Percentiles rank a stretch among this genome's conserved stretches.
Evolutionary conservation across 2,329 filamentous ascomycete genomes (phyloP).

Genomic region (Claviceps paspali): DNA sequence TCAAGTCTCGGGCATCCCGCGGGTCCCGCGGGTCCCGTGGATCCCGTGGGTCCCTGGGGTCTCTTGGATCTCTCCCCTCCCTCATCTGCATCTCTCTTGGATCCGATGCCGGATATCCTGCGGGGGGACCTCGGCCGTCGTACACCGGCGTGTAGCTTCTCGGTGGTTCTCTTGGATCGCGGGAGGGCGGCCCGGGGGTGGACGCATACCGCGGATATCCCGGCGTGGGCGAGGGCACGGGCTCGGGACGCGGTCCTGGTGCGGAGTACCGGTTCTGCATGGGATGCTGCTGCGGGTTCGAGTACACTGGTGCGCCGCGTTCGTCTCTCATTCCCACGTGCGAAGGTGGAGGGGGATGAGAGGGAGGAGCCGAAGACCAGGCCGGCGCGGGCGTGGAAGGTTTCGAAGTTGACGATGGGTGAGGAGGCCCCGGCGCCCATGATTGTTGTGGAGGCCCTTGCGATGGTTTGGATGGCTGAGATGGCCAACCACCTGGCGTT

Average conservation of each 20-base stretch:
- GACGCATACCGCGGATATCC: conserved; percentile 29
- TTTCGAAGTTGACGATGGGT: conserved; percentile 15
- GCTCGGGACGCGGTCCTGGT: conserved; percentile 25
- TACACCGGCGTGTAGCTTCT: conserved; percentile 34
- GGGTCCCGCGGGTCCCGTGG: conserved; percentile 14
- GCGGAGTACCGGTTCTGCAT: conserved; percentile 24
- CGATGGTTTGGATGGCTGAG: conserved; percentile 16
- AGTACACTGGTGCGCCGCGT: conserved; percentile 20
- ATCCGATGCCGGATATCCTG: conserved; percentile 19
- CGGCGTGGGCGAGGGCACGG: conserved; percentile 22
- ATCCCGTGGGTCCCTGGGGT: conserved; percentile 5
- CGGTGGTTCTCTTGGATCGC: conserved; percentile 26
- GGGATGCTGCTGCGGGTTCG: conserved; percentile 20
- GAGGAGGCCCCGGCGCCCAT: conserved; percentile 19
- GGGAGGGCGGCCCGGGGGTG: conserved; percentile 25
- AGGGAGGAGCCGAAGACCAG: conserved; percentile 19
- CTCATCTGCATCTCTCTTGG: conserved; percentile 20
- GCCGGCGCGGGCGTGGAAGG: conserved; percentile 19
- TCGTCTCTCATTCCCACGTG: conserved; percentile 24
- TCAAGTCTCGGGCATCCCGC: conserved; percentile 25
- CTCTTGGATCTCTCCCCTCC: conserved; percentile 20
- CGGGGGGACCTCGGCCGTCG: conserved; percentile 25
- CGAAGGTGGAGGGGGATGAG: too few relatives aligned
- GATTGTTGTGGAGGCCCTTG: conserved; percentile 20
- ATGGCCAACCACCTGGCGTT: conserved; percentile 14